These are phyloP conservation scores for Aspergillus caelatus DNA, from an alignment of 2,329 filamentous ascomycete genomes.

Conservation along the genomic window DNA sequence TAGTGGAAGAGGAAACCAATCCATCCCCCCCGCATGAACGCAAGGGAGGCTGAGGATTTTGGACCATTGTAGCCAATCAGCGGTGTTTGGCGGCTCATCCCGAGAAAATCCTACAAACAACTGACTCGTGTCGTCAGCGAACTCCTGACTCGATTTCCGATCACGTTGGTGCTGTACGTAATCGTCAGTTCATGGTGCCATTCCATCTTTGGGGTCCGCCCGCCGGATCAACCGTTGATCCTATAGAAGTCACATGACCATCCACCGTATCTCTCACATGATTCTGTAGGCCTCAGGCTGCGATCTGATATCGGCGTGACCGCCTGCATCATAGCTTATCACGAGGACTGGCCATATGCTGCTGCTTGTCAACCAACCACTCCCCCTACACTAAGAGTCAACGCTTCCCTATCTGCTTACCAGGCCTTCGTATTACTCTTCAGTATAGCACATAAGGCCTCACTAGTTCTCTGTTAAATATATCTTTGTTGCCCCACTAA, in stretches of 20 bases:
- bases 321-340: slow-evolving; percentile 17
- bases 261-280: neutral
- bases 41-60: slow-evolving; percentile 10
- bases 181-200: slow-evolving; percentile 1
- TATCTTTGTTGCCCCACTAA: neutral
- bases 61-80: slow-evolving; percentile 14
- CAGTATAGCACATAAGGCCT: neutral
- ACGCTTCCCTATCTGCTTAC: neutral
- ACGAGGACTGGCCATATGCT: slow-evolving; percentile 7
- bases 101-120: slow-evolving; percentile 9
- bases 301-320: slow-evolving; percentile 7
- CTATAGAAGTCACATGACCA: slow-evolving; percentile 10
- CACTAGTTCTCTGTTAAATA: neutral
- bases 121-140: slow-evolving; percentile 29
- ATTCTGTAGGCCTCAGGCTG: slow-evolving; percentile 18
- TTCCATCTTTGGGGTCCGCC: neutral
- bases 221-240: neutral
- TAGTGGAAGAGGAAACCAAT: neutral
- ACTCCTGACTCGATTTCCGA: slow-evolving; percentile 9
- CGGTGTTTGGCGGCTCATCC: slow-evolving; percentile 13
- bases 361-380: slow-evolving; percentile 6
- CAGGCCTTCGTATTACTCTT: neutral
- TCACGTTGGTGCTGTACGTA: neutral
- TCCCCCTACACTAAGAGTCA: neutral
- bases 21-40: slow-evolving; percentile 20